Evolutionary conservation across 345 rosid species (phyloP).

Genomic region (Physaria fendleri): DNA sequence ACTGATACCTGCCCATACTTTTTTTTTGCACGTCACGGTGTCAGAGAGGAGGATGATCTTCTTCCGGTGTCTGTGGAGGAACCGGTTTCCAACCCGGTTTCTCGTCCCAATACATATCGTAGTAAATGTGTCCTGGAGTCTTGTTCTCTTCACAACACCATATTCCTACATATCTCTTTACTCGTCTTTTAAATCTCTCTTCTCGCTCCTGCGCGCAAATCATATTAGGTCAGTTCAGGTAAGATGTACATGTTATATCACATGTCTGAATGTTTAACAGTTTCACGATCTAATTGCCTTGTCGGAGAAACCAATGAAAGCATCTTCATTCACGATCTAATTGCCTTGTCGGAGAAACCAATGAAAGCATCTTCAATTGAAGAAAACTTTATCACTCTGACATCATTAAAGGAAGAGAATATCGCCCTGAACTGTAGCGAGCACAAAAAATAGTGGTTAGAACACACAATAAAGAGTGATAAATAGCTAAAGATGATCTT

Average conservation of each 20-base stretch:
- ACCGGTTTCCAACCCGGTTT: conserved; percentile 86
- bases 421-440: conserved; percentile 51
- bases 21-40: too few species aligned
- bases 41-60: conserved; percentile 77
- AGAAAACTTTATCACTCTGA: too few species aligned
- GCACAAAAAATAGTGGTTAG: conserved; percentile 3
- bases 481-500: background rate
- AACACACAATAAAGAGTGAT: too few species aligned
- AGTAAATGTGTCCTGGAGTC: conserved; percentile 82
- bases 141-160: conserved; percentile 90
- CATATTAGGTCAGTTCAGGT: background rate
- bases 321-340: too few species aligned
- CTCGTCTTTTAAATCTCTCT: conserved; percentile 52
- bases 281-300: conserved; percentile 20
- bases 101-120: conserved; percentile 99
- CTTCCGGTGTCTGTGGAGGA: conserved; percentile 65
- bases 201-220: background rate
- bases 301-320: conserved; percentile 67
- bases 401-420: background rate
- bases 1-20: too few species aligned
- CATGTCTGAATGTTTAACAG: background rate
- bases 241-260: too few species aligned
- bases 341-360: background rate
- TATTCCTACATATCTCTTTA: conserved; percentile 77
- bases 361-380: background rate